Percentiles rank a stretch among this genome's conserved stretches.
phyloP scores from a whole-genome alignment of 345 rosid species.

The Rubroshorea leprosula region DNA sequence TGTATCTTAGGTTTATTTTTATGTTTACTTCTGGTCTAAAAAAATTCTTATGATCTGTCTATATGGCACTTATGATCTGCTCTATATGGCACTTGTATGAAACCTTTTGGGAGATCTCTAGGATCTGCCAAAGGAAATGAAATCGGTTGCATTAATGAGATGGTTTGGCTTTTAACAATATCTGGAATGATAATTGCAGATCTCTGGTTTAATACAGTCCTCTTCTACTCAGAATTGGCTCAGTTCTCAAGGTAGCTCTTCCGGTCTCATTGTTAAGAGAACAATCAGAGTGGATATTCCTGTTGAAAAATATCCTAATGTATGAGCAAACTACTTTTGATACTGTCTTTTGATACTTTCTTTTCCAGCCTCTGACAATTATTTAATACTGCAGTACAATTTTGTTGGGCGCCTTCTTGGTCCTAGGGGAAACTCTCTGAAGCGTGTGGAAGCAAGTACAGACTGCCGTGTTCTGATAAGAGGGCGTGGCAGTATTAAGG shows the following conservation, averaged over 20 bases:
- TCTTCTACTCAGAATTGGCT: constrained; percentile 76
- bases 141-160: constrained; percentile 1
- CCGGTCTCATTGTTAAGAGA: constrained; percentile 83
- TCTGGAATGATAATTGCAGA: constrained; percentile 45
- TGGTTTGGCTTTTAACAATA: constrained; percentile 22
- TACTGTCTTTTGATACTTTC: neutral
- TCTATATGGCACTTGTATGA: too few relatives aligned
- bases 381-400: constrained; percentile 60
- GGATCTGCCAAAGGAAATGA: neutral
- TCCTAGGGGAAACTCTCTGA: constrained; percentile 96
- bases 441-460: constrained; percentile 94
- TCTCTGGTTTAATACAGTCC: constrained; percentile 51
- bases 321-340: constrained; percentile 26
- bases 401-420: constrained; percentile 99
- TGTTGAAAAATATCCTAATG: constrained; percentile 74
- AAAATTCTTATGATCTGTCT: too few relatives aligned
- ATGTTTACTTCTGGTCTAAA: too few relatives aligned
- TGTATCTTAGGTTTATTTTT: neutral
- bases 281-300: constrained; percentile 94
- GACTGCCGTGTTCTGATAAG: constrained; percentile 94
- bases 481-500: constrained; percentile 94
- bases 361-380: constrained; percentile 17
- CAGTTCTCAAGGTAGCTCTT: constrained; percentile 70
- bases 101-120: too few relatives aligned
- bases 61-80: too few relatives aligned